A percentile compares a stretch with the other conserved stretches of the same genome.
Evolutionary conservation across 495 filamentous ascomycete species (phyloP).

Genomic region (Aspergillus bridgeri): DNA sequence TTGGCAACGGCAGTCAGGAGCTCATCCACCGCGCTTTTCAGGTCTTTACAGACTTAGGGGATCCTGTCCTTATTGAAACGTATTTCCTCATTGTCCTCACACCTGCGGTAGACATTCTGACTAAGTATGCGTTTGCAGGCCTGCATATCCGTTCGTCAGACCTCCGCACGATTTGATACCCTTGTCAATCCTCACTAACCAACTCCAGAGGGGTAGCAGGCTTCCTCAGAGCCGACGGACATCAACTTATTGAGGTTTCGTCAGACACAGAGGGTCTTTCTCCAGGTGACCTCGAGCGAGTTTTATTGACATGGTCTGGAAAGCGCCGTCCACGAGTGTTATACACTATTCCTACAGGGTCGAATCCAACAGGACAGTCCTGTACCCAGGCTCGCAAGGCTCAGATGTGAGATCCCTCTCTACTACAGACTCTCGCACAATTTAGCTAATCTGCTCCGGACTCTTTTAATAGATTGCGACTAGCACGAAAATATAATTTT

Average conservation of each 20-base stretch:
- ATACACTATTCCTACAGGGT: conserved; percentile 7
- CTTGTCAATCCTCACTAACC: neutral
- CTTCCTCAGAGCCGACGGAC: conserved; percentile 2
- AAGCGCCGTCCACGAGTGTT: neutral
- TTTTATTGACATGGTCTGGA: neutral
- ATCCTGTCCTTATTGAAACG: conserved; percentile 7
- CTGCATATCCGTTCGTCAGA: neutral
- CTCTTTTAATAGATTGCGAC: neutral
- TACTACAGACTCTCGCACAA: neutral
- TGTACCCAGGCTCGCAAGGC: conserved; percentile 5
- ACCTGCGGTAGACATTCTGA: no score
- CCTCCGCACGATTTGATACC: neutral
- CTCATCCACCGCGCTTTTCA: conserved; percentile 9
- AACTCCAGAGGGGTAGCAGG: neutral
- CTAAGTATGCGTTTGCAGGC: neutral
- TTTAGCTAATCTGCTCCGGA: neutral
- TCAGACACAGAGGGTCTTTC: neutral
- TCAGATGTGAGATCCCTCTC: neutral
- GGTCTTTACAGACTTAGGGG: conserved; percentile 7
- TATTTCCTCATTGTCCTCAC: neutral
- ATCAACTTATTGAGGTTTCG: neutral
- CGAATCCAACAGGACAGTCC: conserved; percentile 8
- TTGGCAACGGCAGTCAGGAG: conserved; percentile 11
- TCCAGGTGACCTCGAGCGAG: neutral
- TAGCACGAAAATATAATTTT: conserved; percentile 3